Evolutionary conservation across 352 stramenopile species (phyloP).

Genomic region (Pythium oligandrum): DNA sequence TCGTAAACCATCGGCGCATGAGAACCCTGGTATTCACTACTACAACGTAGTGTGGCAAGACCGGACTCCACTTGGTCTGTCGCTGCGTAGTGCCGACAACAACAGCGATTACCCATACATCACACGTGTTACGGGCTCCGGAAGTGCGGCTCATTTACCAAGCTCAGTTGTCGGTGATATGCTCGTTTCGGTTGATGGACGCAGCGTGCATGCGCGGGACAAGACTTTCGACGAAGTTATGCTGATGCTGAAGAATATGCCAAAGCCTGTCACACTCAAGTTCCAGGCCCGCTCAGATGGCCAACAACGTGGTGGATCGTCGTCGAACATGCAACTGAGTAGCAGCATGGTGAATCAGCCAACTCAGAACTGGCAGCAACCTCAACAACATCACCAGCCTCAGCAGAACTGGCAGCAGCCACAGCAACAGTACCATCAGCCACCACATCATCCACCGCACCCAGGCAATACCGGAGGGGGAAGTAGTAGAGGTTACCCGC

Average conservation of each 20-base stretch:
- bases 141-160: constrained; percentile 74
- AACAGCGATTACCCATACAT: constrained; percentile 84
- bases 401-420: neutral
- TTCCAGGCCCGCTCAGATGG: constrained; percentile 57
- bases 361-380: constrained; percentile 19
- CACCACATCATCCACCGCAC: neutral
- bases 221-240: constrained; percentile 87
- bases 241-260: constrained; percentile 83
- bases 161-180: constrained; percentile 70
- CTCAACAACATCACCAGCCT: constrained; percentile 3
- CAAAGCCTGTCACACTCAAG: constrained; percentile 80
- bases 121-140: constrained; percentile 77
- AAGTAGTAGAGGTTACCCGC: too few species aligned
- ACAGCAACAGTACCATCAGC: neutral
- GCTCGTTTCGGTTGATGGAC: constrained; percentile 75
- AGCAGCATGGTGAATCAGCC: constrained; percentile 12
- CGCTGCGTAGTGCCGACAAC: constrained; percentile 62
- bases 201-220: constrained; percentile 72
- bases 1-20: constrained; percentile 19
- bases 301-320: constrained; percentile 6
- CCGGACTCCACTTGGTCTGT: constrained; percentile 65
- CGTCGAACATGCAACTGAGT: constrained; percentile 6
- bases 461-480: too few species aligned
- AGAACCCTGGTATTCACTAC: constrained; percentile 45
- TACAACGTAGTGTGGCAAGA: constrained; percentile 86